Evolutionary conservation across 805 yeast species (phyloP).

Genomic region (Yamadazyma sp.): DNA sequence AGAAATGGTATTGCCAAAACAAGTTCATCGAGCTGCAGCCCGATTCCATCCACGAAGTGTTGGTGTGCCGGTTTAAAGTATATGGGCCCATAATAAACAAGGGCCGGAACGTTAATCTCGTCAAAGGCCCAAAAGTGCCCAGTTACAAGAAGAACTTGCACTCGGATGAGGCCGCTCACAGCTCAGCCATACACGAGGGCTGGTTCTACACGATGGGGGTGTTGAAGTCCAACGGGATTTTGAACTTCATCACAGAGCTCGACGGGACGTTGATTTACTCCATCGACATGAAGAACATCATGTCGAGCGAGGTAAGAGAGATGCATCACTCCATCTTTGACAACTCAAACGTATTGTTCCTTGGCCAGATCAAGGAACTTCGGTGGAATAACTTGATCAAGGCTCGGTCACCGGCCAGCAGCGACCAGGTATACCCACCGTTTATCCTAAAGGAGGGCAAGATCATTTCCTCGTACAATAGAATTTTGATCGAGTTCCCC

Average conservation of each 20-base stretch:
- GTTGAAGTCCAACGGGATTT: conserved; percentile 58
- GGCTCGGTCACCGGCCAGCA: conserved; percentile 21
- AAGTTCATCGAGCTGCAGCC: conserved; percentile 22
- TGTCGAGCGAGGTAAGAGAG: conserved; percentile 62
- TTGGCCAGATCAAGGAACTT: conserved; percentile 57
- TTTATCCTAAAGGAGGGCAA: conserved; percentile 37
- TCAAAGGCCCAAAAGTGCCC: conserved; percentile 40
- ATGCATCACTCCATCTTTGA: conserved; percentile 63
- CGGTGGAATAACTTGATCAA: conserved; percentile 44
- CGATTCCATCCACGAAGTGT: conserved; percentile 34
- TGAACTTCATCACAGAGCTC: conserved; percentile 59
- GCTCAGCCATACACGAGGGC: conserved; percentile 39
- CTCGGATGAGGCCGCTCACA: not conserved
- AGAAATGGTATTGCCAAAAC: conserved; percentile 51
- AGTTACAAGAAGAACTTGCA: conserved; percentile 18
- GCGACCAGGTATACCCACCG: conserved; percentile 23
- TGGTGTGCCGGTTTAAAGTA: conserved; percentile 64
- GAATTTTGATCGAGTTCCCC: conserved; percentile 62
- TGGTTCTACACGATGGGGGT: conserved; percentile 79
- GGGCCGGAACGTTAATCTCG: conserved; percentile 35
- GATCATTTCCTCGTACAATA: conserved; percentile 29
- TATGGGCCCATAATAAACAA: conserved; percentile 60
- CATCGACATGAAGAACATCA: conserved; percentile 51
- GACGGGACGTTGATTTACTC: conserved; percentile 65
- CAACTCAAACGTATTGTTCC: conserved; percentile 54